Conservation (phyloP, 2,329 filamentous ascomycete species). For the Sarocladium strictum region DNA sequence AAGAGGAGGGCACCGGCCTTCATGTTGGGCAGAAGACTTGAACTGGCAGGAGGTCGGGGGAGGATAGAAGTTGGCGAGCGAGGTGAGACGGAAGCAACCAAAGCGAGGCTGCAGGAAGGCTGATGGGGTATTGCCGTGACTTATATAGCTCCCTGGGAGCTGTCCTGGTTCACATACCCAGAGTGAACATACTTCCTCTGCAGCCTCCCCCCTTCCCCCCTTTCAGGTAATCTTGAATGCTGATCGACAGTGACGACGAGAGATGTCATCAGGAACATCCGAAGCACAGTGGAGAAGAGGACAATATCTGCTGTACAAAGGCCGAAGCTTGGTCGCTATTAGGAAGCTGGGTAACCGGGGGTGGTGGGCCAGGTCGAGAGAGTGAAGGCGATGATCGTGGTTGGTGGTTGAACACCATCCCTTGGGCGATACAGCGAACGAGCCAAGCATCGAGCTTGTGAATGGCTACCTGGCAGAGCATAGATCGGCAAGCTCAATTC, state of each 20-base stretch:
- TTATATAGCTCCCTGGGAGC: neutral
- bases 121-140: neutral
- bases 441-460: neutral
- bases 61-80: neutral
- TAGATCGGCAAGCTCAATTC: neutral
- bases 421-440: no score
- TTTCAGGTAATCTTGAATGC: neutral
- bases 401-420: neutral
- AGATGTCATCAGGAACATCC: neutral
- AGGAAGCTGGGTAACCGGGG: conserved; percentile 2
- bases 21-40: conserved; percentile 10
- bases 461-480: neutral
- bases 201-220: no score
- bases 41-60: neutral
- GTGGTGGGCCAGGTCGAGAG: neutral
- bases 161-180: neutral
- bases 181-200: neutral
- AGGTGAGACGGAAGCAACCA: neutral
- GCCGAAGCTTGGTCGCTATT: neutral
- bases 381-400: neutral
- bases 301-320: neutral
- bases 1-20: conserved; percentile 12
- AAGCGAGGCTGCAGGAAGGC: neutral
- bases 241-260: neutral
- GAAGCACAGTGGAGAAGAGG: neutral